Base-by-base conservation (phyloP, 1,139 yeast species). In the Pichia sp. region DNA sequence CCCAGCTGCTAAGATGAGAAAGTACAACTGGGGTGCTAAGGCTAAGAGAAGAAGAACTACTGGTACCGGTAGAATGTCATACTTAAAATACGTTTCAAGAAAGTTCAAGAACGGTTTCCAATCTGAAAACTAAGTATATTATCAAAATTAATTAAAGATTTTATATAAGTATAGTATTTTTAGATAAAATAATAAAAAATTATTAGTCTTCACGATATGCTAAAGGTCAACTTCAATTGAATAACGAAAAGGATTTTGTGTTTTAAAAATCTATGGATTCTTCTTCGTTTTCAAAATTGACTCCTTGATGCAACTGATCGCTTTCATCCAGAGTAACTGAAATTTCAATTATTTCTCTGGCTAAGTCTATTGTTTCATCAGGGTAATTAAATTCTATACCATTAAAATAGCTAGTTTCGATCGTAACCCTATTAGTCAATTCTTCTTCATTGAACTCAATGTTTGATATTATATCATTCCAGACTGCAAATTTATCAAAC, bases 11-110 rank as follows among this genome's bases (percentile, higher is more conserved):
- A 94, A 94, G 81, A 72, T 85, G 76, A 88, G 98, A 85, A 79
- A 86, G 67, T 85, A 78, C 95, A 92, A 92, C 96, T 92, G 99
- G 99, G 96, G 94, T 71, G 75, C 76, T 61, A 92, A 92, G 85
- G 96, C 97, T 68, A 87, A 90, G 85, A 87, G 98, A 87, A 88
- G 99, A 86, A 85, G 86, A 77, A 92, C 99, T 65, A 90, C 97
- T 64, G 99, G 99, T 79, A 83, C 97, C 72, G 99, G 99, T 75
- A 95, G 99, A 79, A 88, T 88, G 95, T 79, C 92, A 73, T 81
- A 92, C 87, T 82, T 94, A 75, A 92, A 90, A 81, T 84, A 81
- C 75, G 95, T 92, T 65, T 74, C 94, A 64, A 87, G 97, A 81
- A 86, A 90, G 80, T 92, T 90, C 85, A 87, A 88, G 85, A 90